phyloP scores from a whole-genome alignment of 345 rosid genomes.

The Pseudoturritis turrita region DNA sequence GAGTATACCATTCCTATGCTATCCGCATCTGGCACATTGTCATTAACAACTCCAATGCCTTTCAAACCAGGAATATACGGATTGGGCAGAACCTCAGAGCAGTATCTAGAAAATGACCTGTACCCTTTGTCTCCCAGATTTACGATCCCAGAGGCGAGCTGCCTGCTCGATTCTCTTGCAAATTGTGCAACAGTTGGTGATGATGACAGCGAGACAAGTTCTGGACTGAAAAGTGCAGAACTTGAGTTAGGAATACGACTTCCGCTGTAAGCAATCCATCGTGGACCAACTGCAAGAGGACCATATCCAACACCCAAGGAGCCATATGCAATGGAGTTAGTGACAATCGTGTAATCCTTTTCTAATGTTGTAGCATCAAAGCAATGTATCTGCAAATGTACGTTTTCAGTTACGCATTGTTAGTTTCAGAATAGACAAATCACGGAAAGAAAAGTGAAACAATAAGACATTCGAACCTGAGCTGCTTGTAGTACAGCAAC shows the following conservation, averaged over 20 bases:
- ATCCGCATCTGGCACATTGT: slow-evolving; percentile 58
- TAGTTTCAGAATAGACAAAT: background rate
- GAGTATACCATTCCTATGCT: slow-evolving; percentile 74
- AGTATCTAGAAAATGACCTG: slow-evolving; percentile 65
- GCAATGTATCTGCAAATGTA: slow-evolving; percentile 77
- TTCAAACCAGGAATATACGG: slow-evolving; percentile 57
- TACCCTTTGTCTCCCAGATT: slow-evolving; percentile 82
- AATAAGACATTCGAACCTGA: slow-evolving; percentile 52
- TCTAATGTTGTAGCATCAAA: slow-evolving; percentile 59
- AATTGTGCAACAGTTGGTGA: slow-evolving; percentile 60
- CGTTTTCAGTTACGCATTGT: slow-evolving; percentile 2
- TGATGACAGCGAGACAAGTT: slow-evolving; percentile 47
- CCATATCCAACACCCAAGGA: slow-evolving; percentile 76
- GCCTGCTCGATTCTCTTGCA: slow-evolving; percentile 92
- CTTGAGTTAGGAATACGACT: slow-evolving; percentile 50
- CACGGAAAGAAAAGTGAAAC: background rate
- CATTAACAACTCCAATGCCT: slow-evolving; percentile 48
- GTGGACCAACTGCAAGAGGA: slow-evolving; percentile 90
- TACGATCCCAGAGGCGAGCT: slow-evolving; percentile 82
- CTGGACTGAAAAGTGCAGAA: slow-evolving; percentile 56
- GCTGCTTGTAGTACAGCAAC: slow-evolving; percentile 74
- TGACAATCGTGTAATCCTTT: slow-evolving; percentile 55
- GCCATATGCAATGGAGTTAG: slow-evolving; percentile 53
- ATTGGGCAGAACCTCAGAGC: slow-evolving; percentile 71
- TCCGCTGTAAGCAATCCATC: slow-evolving; percentile 97